Base-by-base conservation (phyloP, 768 basidiomycete species). In the Floccularia luteovirens region DNA sequence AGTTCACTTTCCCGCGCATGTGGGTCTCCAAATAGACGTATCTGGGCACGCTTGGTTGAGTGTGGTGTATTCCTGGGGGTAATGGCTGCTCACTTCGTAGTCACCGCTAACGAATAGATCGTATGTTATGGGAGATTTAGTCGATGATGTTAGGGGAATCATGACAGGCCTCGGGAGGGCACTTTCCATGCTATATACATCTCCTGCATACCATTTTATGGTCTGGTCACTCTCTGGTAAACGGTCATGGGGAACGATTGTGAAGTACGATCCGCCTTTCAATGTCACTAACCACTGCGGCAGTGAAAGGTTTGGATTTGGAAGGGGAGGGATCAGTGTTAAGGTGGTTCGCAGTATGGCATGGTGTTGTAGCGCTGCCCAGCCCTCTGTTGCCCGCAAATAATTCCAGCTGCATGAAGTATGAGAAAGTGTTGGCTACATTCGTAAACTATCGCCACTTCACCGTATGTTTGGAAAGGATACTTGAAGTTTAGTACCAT, bases 341-440 rank as follows among this genome's bases (percentile, higher is more conserved):
- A 92, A 43, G 7, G 70, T 73, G 0, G 83, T 74, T 24, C 74
- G 78, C 13, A 92, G 66, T 22, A 90, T 60, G 5, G 74, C 69
- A 49, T 90, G 79, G 50, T 90, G 85, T 57, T 94, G 90, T 13
- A 92, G 60, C 16, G 76, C 81, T 17, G 89, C 82, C 90, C 90
- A 92, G 10, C 90, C 90, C 58, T 90, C 84, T 2, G 82, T 79
- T 19, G 71, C 65, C 10, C 89, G 79, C 39, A 92, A 66, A 36
- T 70, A 66, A 22, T 71, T 57, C 90, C 88, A 91, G 31, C 86
- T 87, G 48, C 8, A 25, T 37, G 17, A 17, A n/a, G 25, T 24
- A 35, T 38, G 13, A 47, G 35, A 30, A 31, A 25, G 31, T 24
- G 34, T 36, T 17, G 5, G 31, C 20, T 16, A 22, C 25, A 1